These are phyloP conservation scores for Ormosia emarginata DNA, from an alignment of 306 rosid species.

Conservation along the genomic window DNA sequence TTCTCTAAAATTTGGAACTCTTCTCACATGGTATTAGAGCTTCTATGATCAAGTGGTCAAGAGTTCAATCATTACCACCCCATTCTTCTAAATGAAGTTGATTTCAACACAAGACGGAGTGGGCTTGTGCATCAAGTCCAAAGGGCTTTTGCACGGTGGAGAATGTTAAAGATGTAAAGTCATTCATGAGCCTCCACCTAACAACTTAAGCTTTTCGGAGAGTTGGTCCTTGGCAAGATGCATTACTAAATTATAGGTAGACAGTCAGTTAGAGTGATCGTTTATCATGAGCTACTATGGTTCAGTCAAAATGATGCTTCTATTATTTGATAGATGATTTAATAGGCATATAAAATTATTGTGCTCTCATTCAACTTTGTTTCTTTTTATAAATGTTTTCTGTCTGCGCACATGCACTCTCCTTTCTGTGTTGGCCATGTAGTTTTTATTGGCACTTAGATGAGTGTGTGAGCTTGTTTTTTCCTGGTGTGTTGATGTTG, in stretches of 20 bases:
- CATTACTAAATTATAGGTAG: background rate
- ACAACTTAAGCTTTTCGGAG: background rate
- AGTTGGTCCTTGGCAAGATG: background rate
- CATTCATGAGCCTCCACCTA: background rate
- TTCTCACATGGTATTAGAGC: background rate
- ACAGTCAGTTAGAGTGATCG: background rate
- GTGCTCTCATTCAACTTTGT: background rate
- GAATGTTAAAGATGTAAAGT: background rate
- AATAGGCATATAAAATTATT: background rate
- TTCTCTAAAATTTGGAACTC: background rate
- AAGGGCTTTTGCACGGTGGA: background rate
- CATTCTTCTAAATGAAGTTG: background rate
- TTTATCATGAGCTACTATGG: background rate
- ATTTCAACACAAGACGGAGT: background rate
- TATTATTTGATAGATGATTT: background rate
- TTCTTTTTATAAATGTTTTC: background rate
- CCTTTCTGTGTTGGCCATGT: background rate
- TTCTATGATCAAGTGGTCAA: background rate
- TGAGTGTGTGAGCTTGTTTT: background rate
- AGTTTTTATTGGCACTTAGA: background rate
- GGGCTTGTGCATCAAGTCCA: background rate
- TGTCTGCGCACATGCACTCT: background rate
- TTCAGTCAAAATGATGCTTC: slow-evolving; percentile 3
- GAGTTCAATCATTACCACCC: background rate
- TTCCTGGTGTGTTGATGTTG: background rate